phyloP scores from a whole-genome alignment of 495 filamentous ascomycete genomes.

The Darksidea phi region DNA sequence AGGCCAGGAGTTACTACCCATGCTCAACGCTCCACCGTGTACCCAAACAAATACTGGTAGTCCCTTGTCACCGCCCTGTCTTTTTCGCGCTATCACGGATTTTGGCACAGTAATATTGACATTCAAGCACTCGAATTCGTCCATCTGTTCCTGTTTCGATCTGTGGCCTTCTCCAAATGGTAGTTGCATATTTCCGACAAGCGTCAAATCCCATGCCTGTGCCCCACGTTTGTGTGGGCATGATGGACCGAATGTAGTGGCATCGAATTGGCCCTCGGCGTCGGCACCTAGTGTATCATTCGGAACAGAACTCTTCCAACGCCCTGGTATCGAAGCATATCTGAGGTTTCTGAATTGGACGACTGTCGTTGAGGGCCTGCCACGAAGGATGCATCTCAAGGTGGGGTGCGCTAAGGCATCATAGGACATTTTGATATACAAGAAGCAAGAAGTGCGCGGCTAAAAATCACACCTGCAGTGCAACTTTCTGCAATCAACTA shows the following conservation, averaged over 20 bases:
- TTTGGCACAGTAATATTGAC: conserved; percentile 19
- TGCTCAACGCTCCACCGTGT: conserved; percentile 22
- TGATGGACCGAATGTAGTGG: conserved; percentile 21
- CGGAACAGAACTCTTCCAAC: conserved; percentile 17
- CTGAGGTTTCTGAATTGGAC: conserved; percentile 24
- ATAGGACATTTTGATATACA: no score
- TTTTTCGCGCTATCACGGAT: neutral
- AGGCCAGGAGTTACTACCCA: conserved; percentile 32
- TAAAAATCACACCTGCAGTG: no score
- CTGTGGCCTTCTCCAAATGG: conserved; percentile 1
- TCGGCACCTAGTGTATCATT: neutral
- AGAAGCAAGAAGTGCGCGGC: no score
- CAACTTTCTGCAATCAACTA: no score
- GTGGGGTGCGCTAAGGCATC: conserved; percentile 16
- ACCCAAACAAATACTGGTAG: conserved; percentile 22
- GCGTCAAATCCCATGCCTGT: conserved; percentile 23
- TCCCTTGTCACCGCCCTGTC: neutral
- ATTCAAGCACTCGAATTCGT: conserved; percentile 24
- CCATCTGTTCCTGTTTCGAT: conserved; percentile 1
- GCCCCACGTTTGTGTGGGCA: conserved; percentile 27
- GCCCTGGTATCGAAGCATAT: conserved; percentile 23
- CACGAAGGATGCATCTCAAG: conserved; percentile 11
- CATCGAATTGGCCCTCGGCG: conserved; percentile 3
- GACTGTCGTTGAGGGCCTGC: conserved; percentile 6
- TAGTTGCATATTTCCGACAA: conserved; percentile 5